Base-by-base conservation (phyloP, 2,329 filamentous ascomycete species). In the Sporothrix sp. region DNA sequence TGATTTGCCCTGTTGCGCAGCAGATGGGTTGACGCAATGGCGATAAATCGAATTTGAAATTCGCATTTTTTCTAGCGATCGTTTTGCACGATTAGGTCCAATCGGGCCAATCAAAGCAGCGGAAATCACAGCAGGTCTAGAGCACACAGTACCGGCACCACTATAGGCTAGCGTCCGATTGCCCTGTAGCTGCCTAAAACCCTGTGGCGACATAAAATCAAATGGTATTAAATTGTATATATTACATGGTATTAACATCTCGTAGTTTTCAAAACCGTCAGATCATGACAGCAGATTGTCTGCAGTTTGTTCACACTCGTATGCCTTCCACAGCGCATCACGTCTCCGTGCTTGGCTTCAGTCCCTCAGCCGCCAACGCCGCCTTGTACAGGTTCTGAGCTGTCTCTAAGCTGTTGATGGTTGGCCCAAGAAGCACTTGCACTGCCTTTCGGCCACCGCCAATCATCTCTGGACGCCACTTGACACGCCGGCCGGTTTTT, bases 371-470 rank as follows among this genome's bases (percentile, higher is more conserved):
- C 2, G 53, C 55, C 46, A 60, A 35, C 3, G 58, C 58, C 16
- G 55, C 54, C 42, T 55, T 51, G 37, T 60, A 60, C 11, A 56
- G 46, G 28, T 33, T 37, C 57, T 80, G 73, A 6, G 89, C 90
- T 58, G 77, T 78, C 52, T 79, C 74, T 54, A 96, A 67, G 11
- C 88, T 84, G 58, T 76, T 73, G 10, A 85, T 71, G 4, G 87
- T 85, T 4, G 88, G 87, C 52, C 78, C 78, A 65, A 95, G 79
- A 59, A 97, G 74, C 57, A 82, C 79, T 58, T 82, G 74, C 3
- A 96, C 87, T 2, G 83, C 85, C 56, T 81, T 80, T 56, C 76
- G 76, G 0, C 93, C 93, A 4, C 91, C 91, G 9, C 78, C 78
- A 14, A 93, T 74, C 52, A 75, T 76, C 36, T 78, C 78, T 16